Base-by-base conservation (phyloP, 768 basidiomycete genomes). In the Coprinopsis strossmayeri region DNA sequence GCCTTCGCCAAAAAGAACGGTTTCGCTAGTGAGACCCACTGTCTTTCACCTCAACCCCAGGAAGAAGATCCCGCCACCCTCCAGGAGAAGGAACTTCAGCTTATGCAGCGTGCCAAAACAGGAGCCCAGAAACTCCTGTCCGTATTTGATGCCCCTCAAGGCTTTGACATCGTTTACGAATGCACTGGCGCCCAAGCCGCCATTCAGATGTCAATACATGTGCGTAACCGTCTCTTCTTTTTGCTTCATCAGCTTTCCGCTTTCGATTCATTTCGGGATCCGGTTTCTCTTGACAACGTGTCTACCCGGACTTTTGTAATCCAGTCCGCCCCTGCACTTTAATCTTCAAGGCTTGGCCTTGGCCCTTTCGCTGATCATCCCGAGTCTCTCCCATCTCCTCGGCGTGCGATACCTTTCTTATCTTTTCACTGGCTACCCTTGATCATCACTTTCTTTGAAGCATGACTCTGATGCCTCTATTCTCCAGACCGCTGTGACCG, bases 111-210 rank as follows among this genome's bases (percentile, higher is more conserved):
- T 4, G 81, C 82, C n/a, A 80, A 79, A 63, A 79, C 82, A 50
- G 76, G 66, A 54, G 71, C 78, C 5, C 64, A 69, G 34, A 59
- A 64, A 5, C 75, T 78, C 4, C 70, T 91, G 49, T 59, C 68
- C 42, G 64, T 71, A 46, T 87, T 90, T 59, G 69, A 65, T 51
- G 67, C 74, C 51, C 71, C 72, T 20, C 83, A 90, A 23, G 95
- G 95, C 25, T 95, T 91, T 67, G 92, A 96, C 64, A 73, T 89
- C 60, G 85, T 97, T 42, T 89, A 94, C 59, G 94, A 98, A 65
- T 98, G 94, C 67, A 93, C 92, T 11, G 94, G 94, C 53, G 91
- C 91, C 1, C 92, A 95, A 64, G 74, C 81, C 28, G 91, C 88
- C 61, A 91, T 95, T 61, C 91, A 95, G 62, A 84, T 90, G 81